Conservation (phyloP, 768 basidiomycete species). For the Hygrophorus pudorinus region DNA sequence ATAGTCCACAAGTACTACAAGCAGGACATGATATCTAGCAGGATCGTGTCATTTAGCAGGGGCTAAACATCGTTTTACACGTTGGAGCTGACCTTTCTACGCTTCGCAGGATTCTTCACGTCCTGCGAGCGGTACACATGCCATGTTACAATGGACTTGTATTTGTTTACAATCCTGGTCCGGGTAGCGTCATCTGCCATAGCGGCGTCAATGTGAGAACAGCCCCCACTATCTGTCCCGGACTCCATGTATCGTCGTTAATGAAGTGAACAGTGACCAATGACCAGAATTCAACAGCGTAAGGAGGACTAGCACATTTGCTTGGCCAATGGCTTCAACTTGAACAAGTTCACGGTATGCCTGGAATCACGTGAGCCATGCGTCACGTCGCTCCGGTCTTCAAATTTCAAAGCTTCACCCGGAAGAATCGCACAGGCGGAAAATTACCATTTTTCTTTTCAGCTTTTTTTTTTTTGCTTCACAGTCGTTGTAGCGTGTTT, state of each 20-base stretch:
- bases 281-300: background rate
- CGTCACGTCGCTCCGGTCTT: too few species aligned
- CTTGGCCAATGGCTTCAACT: background rate
- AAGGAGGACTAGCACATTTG: background rate
- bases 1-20: slow-evolving; percentile 48
- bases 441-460: too few species aligned
- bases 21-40: slow-evolving; percentile 45
- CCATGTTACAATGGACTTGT: slow-evolving; percentile 47
- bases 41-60: background rate
- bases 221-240: slow-evolving; percentile 5
- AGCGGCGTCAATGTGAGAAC: slow-evolving; percentile 31
- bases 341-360: background rate
- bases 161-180: slow-evolving; percentile 34
- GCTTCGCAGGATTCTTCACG: slow-evolving; percentile 42
- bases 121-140: slow-evolving; percentile 35
- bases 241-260: background rate
- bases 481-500: too few species aligned
- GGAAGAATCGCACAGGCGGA: too few species aligned
- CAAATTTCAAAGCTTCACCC: too few species aligned
- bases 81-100: slow-evolving; percentile 45
- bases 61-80: background rate
- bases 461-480: too few species aligned
- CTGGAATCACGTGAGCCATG: too few species aligned
- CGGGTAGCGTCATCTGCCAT: slow-evolving; percentile 22
- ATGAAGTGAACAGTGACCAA: background rate